Conservation (phyloP, 2,329 filamentous ascomycete species). For the Pseudocercospora crystallina region DNA sequence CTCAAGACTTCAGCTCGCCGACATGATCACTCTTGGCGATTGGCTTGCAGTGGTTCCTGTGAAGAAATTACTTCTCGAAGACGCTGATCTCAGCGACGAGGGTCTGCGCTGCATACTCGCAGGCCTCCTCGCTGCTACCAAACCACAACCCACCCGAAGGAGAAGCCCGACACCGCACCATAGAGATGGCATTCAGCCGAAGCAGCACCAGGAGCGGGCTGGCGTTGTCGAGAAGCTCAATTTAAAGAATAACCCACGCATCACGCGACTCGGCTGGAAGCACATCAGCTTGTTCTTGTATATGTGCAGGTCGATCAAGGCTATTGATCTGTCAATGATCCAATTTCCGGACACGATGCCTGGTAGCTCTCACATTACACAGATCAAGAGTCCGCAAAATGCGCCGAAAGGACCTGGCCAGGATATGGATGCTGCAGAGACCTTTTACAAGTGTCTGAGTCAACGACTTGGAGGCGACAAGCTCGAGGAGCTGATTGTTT, state of each 20-base stretch:
- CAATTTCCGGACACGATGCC: slow-evolving; percentile 62
- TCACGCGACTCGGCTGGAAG: slow-evolving; percentile 85
- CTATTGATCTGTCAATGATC: slow-evolving; percentile 81
- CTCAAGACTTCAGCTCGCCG: slow-evolving; percentile 78
- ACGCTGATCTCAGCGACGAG: slow-evolving; percentile 83
- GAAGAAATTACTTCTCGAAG: slow-evolving; percentile 80
- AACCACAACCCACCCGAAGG: slow-evolving; percentile 49
- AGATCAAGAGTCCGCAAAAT: slow-evolving; percentile 22
- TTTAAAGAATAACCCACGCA: slow-evolving; percentile 83
- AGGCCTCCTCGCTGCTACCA: slow-evolving; percentile 77
- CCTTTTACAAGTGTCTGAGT: slow-evolving; percentile 73
- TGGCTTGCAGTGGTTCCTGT: slow-evolving; percentile 93
- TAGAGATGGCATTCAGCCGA: slow-evolving; percentile 24
- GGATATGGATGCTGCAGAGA: slow-evolving; percentile 56
- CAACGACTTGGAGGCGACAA: slow-evolving; percentile 73
- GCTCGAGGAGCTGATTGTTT: slow-evolving; percentile 80
- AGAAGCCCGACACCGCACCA: slow-evolving; percentile 31
- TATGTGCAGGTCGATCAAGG: slow-evolving; percentile 82
- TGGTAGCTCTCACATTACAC: slow-evolving; percentile 22
- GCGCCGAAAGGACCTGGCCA: slow-evolving; percentile 29
- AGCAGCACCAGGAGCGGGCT: slow-evolving; percentile 47
- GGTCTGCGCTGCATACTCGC: slow-evolving; percentile 83
- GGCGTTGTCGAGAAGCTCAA: slow-evolving; percentile 84
- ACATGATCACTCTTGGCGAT: slow-evolving; percentile 85
- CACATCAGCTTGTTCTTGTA: slow-evolving; percentile 87